Evolutionary conservation across 2,329 filamentous ascomycete genomes (phyloP).

Genomic region (Plectosphaerella plurivora): DNA sequence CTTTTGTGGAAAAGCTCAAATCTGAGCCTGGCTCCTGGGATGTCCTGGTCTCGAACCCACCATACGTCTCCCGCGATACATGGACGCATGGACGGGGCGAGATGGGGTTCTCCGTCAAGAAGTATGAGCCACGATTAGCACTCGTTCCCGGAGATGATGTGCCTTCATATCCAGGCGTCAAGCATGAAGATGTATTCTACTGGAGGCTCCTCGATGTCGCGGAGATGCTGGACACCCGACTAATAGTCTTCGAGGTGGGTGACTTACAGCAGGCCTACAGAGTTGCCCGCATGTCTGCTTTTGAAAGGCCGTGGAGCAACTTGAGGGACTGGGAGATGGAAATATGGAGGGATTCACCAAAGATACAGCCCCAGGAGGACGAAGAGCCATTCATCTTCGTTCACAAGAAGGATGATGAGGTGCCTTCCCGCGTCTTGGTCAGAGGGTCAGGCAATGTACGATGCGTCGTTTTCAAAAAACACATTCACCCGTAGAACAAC

Average conservation of each 20-base stretch:
- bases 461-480: background rate
- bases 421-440: background rate
- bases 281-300: slow-evolving; percentile 46
- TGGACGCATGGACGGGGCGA: slow-evolving; percentile 33
- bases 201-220: slow-evolving; percentile 56
- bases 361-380: slow-evolving; percentile 25
- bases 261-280: slow-evolving; percentile 63
- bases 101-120: slow-evolving; percentile 69
- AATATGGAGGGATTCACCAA: slow-evolving; percentile 69
- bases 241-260: slow-evolving; percentile 68
- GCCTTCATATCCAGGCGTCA: slow-evolving; percentile 23
- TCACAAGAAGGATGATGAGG: too few relatives aligned
- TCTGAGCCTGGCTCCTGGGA: slow-evolving; percentile 37
- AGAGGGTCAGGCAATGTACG: background rate
- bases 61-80: slow-evolving; percentile 68
- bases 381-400: slow-evolving; percentile 10
- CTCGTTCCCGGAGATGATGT: slow-evolving; percentile 53
- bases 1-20: slow-evolving; percentile 36
- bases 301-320: slow-evolving; percentile 16
- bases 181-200: slow-evolving; percentile 60
- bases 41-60: slow-evolving; percentile 82
- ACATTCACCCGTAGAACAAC: too few relatives aligned
- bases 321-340: slow-evolving; percentile 40
- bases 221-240: slow-evolving; percentile 38
- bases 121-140: slow-evolving; percentile 75